A percentile compares a stretch with the other conserved stretches of the same genome.
Evolutionary conservation across 257 asterid species (phyloP).

Genomic region (Scutellaria minor): DNA sequence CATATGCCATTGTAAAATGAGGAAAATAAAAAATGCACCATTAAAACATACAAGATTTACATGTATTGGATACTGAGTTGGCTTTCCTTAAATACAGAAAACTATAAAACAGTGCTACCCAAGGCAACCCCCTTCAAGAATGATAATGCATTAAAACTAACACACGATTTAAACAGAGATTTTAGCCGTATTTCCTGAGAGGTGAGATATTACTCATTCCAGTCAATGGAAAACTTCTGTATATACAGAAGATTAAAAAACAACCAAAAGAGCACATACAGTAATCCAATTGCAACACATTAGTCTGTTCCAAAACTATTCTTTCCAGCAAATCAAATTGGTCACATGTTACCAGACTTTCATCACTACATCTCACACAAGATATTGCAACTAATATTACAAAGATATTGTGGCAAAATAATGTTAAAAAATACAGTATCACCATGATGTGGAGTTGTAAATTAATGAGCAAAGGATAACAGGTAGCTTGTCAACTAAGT

Average conservation of each 20-base stretch:
- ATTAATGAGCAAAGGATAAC: too few relatives aligned
- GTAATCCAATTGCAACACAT: background rate
- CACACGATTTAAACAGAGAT: background rate
- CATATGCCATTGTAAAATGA: constrained; percentile 6
- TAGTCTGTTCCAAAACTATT: background rate
- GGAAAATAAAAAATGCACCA: background rate
- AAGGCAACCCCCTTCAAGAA: background rate
- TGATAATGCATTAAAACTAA: background rate
- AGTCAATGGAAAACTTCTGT: background rate
- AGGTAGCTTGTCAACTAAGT: background rate
- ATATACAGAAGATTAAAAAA: background rate
- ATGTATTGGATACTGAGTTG: background rate
- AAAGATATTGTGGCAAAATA: too few relatives aligned
- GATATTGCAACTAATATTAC: background rate
- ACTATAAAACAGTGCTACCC: constrained; percentile 2
- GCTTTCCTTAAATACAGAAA: background rate
- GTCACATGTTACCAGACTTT: background rate
- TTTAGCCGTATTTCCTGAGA: background rate
- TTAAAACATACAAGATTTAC: background rate
- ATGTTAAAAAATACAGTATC: too few relatives aligned
- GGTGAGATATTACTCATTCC: background rate
- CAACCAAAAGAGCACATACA: background rate
- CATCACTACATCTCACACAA: background rate
- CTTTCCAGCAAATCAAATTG: background rate
- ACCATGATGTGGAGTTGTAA: too few relatives aligned